Evolutionary conservation across 352 stramenopile species (phyloP), one percentile per base, ranked within the genome.

Genomic region (Phytophthora aleatoria): DNA sequence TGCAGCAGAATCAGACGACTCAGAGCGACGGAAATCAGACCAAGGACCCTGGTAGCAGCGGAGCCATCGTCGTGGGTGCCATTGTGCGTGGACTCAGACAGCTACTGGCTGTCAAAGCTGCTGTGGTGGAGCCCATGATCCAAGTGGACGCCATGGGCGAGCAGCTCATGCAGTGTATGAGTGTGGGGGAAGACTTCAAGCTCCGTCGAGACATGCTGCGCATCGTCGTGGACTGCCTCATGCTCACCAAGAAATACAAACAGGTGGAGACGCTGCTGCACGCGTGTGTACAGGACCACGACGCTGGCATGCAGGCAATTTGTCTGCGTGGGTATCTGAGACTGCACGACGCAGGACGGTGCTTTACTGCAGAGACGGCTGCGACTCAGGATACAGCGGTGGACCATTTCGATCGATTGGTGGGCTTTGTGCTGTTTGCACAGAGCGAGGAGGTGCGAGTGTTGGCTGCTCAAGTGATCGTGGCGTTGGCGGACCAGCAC

Each of bases 101-200:
- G 36, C 69, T 93, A 12, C 53, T 93, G 26, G 63, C 67, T 2
- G 80, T 88, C 10, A 93, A 93, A 44, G 50, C 78, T 2, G 67
- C 70, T 5, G 79, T 91, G 16, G 84, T 93, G 28, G 72, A 91
- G 62, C 82, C 84, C 31, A 93, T 93, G 84, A 89, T 93, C 66
- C 82, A 91, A 38, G 74, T 89, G 48, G 80, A 93, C 59, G 84
- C 73, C 50, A 93, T 93, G 84, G 72, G 68, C 39, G 81, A 91
- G 71, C 84, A 93, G 69, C 76, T 93, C 41, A 86, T 83, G 74
- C 74, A 90, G 64, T 91, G 82, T 56, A 74, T 89, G 59, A 93
- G 80, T 66, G 79, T 89, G 2, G 66, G 76, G 2, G 84, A 93
- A 44, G 82, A 91, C 59, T 90, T 88, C 26, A 90, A 89, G 66